Conservation (phyloP, 495 filamentous ascomycete species). For the Talaromyces wortmannii region DNA sequence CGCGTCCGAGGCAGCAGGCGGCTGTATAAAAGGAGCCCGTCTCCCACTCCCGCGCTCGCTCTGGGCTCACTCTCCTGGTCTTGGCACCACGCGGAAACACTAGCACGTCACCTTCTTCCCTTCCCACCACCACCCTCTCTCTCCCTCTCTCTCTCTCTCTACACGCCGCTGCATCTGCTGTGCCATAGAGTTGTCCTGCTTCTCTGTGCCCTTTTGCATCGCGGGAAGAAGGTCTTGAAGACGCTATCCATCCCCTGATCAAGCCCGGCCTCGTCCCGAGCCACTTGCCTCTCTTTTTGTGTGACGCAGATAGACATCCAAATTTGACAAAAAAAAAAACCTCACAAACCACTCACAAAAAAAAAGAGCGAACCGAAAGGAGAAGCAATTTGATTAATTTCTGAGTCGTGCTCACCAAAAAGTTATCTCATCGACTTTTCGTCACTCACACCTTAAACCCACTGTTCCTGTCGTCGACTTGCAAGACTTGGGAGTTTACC, state of each 20-base stretch:
- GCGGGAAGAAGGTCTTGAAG: constrained; percentile 11
- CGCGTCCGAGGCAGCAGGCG: constrained; percentile 21
- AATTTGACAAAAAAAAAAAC: neutral
- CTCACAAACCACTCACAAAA: neutral
- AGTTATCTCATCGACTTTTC: too few relatives aligned
- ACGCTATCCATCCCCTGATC: neutral
- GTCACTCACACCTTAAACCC: too few relatives aligned
- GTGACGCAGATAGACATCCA: neutral
- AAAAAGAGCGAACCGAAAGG: neutral
- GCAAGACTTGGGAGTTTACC: too few relatives aligned
- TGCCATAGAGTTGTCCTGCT: constrained; percentile 12
- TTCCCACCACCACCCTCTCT: constrained; percentile 14
- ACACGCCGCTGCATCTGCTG: constrained; percentile 11
- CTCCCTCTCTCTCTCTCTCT: constrained; percentile 13
- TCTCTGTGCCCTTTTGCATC: neutral
- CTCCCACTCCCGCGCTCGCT: constrained; percentile 29
- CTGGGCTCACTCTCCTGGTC: constrained; percentile 36
- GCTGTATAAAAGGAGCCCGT: constrained; percentile 41
- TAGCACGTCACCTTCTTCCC: constrained; percentile 17
- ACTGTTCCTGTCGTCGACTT: too few relatives aligned
- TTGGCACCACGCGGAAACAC: constrained; percentile 39
- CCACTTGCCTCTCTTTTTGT: neutral
- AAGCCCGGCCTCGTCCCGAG: neutral
- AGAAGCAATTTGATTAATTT: neutral
- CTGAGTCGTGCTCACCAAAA: too few relatives aligned